Evolutionary conservation across 495 filamentous ascomycete genomes (phyloP), one percentile per base, ranked within the genome.

Genomic region (Penicillium cosmopolitanum): DNA sequence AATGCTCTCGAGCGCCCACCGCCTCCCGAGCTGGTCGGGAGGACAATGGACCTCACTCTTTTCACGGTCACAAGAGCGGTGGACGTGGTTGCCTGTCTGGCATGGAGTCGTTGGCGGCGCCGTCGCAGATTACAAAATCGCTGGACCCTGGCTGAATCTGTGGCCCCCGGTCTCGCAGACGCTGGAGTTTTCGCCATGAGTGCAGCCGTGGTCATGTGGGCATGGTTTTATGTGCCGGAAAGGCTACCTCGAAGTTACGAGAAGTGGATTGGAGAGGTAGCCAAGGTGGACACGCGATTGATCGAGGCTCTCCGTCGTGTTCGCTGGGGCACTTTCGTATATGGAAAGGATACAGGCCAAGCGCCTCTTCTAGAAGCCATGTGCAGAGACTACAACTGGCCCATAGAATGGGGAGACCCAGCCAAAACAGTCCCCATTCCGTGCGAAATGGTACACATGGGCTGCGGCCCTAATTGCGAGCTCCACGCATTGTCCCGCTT

Each of bases 401-500:
- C 92, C 1, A 56, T 81, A 1, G 72, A 73, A 55, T 93, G 89
- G 85, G 93, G 91, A 11, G 90, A 97, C 69, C 93, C 93, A 2
- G 79, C 80, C 31, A 80, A 82, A 50, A 84, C 87, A 0, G 73
- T 87, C 28, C 93, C 92, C 0, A 90, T 95, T 58, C 92, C 91
- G 5, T 97, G 93, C 76, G 86, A 92, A 73, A 76, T 97, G 65
- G 90, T 96, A 21, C 93, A 97, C 67, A 91, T 91, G 85, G 89
- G 89, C 53, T 81, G 80, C 57, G 89, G 90, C 21, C 80, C 85
- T 3, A 89, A 74, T 57, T 97, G 93, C 72, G 92, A 97, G 68
- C 80, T 78, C 61, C 90, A 96, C 70, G 91, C 91, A 9, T 47
- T 89, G 7, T 81, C 78, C 31, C 84, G 93, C 18, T 93, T 96